Base-by-base conservation (phyloP, 1,284 basidiomycete genomes). In the Cryptococcus neoformans region DNA sequence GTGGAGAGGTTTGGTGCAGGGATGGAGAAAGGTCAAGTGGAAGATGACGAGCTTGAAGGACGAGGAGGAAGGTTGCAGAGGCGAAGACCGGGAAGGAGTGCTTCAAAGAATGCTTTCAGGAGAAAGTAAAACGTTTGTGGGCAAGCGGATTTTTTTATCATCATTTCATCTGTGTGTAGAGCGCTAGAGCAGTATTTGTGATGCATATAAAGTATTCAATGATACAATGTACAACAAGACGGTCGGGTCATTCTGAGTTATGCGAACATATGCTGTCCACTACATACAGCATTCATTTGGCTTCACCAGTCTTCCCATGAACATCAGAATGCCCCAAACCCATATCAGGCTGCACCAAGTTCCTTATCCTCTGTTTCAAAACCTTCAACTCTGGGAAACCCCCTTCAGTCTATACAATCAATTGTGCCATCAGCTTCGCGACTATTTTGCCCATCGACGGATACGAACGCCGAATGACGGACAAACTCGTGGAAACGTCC, bases 361-460 rank as follows among this genome's bases (percentile, higher is more conserved):
- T 89, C 45, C 92, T 83, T 58, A 95, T 84, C 49, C 88, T 82
- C 75, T 94, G 92, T 78, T 95, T 95, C 87, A 94, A 68, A 11
- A 72, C 55, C 51, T 78, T 75, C 51, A 75, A 63, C 53, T 95
- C 92, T 0, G 92, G 92, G 70, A 96, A 96, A 0, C 89, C 87
- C 36, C 89, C 89, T 73, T 93, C 89, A n/a, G 84, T 78, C 72
- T 93, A 89, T 53, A 37, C 36, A 28, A 21, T 21, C 21, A 21
- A 21, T 21, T 21, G 21, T 21, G 21, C 42, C 21, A 17, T 49
- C 44, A 36, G 49, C 14, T n/a, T 21, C 21, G 21, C 21, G 21
- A 21, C 21, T 38, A 38, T n/a, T 11, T 10, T 34, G 49, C 37
- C 35, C 35, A 6, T 11, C 9, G 12, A 12, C 16, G 40, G 36